Conservation (phyloP, 129 eudicot species). For the Artemisia tridentata region DNA sequence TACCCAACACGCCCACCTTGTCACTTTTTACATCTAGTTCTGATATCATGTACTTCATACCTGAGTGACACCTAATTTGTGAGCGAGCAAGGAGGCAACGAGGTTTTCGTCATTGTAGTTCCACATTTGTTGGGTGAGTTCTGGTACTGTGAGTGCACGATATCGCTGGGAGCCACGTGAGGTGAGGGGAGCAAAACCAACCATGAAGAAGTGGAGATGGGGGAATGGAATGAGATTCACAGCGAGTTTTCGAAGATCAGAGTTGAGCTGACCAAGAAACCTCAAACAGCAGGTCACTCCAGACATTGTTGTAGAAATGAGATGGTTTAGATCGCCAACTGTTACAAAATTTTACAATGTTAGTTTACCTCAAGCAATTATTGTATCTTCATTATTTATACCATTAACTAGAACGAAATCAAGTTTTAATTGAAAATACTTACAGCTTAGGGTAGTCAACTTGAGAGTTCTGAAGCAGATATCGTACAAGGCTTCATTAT, state of each 20-base stretch:
- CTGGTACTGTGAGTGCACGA: constrained; percentile 62
- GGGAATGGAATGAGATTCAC: constrained; percentile 72
- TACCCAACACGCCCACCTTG: too few relatives aligned
- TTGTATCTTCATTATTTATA: too few relatives aligned
- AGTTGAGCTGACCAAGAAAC: constrained; percentile 67
- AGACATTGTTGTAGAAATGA: constrained; percentile 68
- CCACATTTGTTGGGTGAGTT: constrained; percentile 86
- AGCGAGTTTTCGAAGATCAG: constrained; percentile 55
- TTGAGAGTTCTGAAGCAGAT: constrained; percentile 50
- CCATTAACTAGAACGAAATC: too few relatives aligned
- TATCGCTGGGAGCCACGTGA: constrained; percentile 69
- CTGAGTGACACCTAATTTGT: too few relatives aligned
- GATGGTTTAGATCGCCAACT: constrained; percentile 71
- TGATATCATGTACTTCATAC: too few relatives aligned
- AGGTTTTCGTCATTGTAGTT: too few relatives aligned
- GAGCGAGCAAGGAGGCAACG: too few relatives aligned
- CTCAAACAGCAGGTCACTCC: constrained; percentile 66
- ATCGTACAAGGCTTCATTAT: constrained; percentile 41
- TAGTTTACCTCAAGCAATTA: too few relatives aligned
- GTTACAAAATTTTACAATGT: constrained; percentile 5
- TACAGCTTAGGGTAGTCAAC: constrained; percentile 46
- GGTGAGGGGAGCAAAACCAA: constrained; percentile 65
- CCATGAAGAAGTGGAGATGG: constrained; percentile 69
- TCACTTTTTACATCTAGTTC: too few relatives aligned
- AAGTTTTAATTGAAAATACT: neutral